These are phyloP conservation scores for Cyathus striatus DNA, from an alignment of 768 basidiomycete species.

Conservation along the genomic window DNA sequence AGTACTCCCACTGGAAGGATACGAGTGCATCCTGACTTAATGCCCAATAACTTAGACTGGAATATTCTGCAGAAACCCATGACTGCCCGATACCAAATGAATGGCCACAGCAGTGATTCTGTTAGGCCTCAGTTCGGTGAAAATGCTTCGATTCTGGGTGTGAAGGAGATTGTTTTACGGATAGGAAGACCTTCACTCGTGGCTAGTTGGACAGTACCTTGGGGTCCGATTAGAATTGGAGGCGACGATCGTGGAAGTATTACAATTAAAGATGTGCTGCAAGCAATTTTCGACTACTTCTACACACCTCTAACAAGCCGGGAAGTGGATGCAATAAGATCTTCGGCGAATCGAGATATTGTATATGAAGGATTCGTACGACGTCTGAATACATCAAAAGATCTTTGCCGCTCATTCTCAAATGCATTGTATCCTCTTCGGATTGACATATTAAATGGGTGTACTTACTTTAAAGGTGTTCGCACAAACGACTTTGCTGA, in stretches of 20 bases:
- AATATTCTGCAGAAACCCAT: not conserved
- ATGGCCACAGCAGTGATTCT: not conserved
- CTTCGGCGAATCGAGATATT: too few species aligned
- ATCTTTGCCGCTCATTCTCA: not conserved
- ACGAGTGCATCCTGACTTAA: constrained; percentile 11
- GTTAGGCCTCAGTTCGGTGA: not conserved
- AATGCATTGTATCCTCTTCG: not conserved
- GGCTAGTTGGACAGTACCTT: not conserved
- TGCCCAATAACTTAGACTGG: constrained; percentile 12
- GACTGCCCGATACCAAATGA: not conserved
- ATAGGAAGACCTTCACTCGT: too few species aligned
- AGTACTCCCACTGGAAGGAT: too few species aligned
- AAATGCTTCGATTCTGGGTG: not conserved
- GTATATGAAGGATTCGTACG: too few species aligned
- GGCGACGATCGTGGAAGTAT: constrained; percentile 7
- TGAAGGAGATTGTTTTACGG: not conserved
- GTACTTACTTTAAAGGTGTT: not conserved
- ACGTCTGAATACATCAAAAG: too few species aligned
- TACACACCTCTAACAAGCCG: constrained; percentile 18
- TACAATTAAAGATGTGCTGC: constrained; percentile 24
- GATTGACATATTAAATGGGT: not conserved
- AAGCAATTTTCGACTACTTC: constrained; percentile 28
- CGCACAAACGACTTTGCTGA: constrained; percentile 2
- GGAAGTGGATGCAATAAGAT: not conserved
- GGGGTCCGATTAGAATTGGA: not conserved